Evolutionary conservation across 2,329 filamentous ascomycete species (phyloP).

Genomic region (Penicillium sp.): DNA sequence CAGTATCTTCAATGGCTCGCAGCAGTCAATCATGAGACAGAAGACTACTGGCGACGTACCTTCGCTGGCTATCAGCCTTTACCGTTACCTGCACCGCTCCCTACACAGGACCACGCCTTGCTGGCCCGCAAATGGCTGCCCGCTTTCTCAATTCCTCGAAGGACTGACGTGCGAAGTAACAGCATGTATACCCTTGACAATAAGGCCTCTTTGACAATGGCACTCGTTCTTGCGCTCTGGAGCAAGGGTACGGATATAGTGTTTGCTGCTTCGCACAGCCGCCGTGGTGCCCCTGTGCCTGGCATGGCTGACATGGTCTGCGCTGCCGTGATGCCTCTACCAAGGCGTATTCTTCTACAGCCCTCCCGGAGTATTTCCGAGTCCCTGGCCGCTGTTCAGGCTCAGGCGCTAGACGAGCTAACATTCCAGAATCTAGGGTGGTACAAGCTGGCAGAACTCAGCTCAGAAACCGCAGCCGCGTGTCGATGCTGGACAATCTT

Average conservation of each 20-base stretch:
- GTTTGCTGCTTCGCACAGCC: background rate
- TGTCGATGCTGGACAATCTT: background rate
- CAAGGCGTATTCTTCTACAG: background rate
- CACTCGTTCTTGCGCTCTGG: background rate
- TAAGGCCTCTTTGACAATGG: background rate
- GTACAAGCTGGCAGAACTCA: background rate
- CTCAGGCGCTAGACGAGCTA: background rate
- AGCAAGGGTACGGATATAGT: background rate
- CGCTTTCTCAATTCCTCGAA: background rate
- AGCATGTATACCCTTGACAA: background rate
- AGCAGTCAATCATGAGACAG: background rate
- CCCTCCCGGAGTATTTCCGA: background rate
- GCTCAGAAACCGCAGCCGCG: background rate
- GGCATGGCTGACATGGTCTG: background rate
- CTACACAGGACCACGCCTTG: background rate
- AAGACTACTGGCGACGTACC: background rate
- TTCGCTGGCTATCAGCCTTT: background rate
- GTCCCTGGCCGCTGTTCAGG: background rate
- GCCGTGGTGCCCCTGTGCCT: background rate
- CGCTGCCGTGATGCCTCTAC: background rate
- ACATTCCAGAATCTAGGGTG: background rate
- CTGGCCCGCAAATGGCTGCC: background rate
- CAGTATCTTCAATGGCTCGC: background rate
- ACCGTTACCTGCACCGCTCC: background rate
- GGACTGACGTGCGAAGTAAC: background rate